Evolutionary conservation across 352 stramenopile species (phyloP), one percentile per base, ranked within the genome.

Genomic region (Blastocystis sp.): DNA sequence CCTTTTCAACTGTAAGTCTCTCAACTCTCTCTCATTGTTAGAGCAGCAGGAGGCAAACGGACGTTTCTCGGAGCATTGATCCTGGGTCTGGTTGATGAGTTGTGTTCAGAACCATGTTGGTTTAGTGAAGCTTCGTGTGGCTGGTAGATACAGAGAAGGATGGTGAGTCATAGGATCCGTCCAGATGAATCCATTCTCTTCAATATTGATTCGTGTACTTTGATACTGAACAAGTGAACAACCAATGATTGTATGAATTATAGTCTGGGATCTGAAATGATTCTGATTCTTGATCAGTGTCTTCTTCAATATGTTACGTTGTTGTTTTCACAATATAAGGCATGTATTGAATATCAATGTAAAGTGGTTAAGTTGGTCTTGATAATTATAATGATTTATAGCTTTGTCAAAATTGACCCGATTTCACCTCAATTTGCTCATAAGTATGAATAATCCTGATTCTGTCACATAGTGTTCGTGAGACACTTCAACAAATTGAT

Each of bases 181-280:
- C 24, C 35, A n/a, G 11, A 27, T 43, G 7, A 49, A 43, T 1
- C 63, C 27, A 46, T 74, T n/a, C 9, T 74, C 29, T 37, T 74
- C 63, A 52, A n/a, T 21, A 43, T 74, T 11, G 63, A 74, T n/a
- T 46, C 63, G 4, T 74, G 63, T 14, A 32, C 49, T 21, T 4
- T 74, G n/a, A 46, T 74, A n/a, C 14, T 74, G 63, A 74, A 74
- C 14, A 74, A 46, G 63, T 74, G 21, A 35, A 12, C 21, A 16
- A n/a, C 9, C 9, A 9, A 35, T 16, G 14, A 35, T 24, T 3
- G 21, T 6, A 19, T 71, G 59, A 35, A 24, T 6, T 6, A 9
- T 27, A 74, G 63, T 37, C 63, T 74, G 24, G 63, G 63, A 9
- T 1, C 1, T 21, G 32, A 27, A n/a, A 43, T 74, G 63, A 43